These are phyloP conservation scores for Picochlorum sp. DNA, from an alignment of 139 green algal species.

Conservation along the genomic window DNA sequence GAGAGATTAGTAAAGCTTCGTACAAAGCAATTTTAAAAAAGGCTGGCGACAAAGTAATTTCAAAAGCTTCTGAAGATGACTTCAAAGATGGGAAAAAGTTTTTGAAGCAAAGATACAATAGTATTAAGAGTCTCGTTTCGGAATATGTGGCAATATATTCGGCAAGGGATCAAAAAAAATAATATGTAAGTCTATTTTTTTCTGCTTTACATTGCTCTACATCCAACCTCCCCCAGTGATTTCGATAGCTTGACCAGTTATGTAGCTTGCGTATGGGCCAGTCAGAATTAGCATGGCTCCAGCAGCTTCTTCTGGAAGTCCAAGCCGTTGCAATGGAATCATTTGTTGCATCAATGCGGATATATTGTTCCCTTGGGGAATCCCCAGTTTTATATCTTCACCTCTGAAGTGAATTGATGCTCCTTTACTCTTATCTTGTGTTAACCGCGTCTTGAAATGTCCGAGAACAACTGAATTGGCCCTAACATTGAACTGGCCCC, in stretches of 20 bases:
- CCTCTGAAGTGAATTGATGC: slow-evolving; percentile 39
- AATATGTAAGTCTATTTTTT: neutral
- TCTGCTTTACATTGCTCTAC: neutral
- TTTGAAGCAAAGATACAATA: slow-evolving; percentile 2
- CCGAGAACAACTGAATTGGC: slow-evolving; percentile 68
- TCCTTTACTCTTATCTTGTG: slow-evolving; percentile 40
- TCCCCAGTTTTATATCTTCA: slow-evolving; percentile 54
- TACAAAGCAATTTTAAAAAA: slow-evolving; percentile 36
- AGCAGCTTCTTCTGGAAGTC: slow-evolving; percentile 61
- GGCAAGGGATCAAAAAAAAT: neutral
- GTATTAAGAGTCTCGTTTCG: slow-evolving; percentile 18
- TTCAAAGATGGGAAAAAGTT: neutral
- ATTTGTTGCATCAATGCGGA: slow-evolving; percentile 17
- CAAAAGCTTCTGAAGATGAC: neutral
- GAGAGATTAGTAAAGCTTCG: slow-evolving; percentile 30
- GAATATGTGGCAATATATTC: slow-evolving; percentile 14
- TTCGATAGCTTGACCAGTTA: slow-evolving; percentile 43
- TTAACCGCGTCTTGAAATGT: slow-evolving; percentile 69
- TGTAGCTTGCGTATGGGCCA: slow-evolving; percentile 34
- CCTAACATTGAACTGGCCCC: slow-evolving; percentile 67
- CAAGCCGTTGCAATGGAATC: slow-evolving; percentile 51
- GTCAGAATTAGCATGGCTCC: slow-evolving; percentile 64
- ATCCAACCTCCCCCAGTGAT: slow-evolving; percentile 24
- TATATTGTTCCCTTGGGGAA: slow-evolving; percentile 31
- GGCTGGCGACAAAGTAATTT: slow-evolving; percentile 3